Percentiles rank a stretch among this genome's conserved stretches.
These are phyloP conservation scores for Bjerkandera adusta DNA, from an alignment of 1,284 basidiomycete species.

Conservation along the genomic window DNA sequence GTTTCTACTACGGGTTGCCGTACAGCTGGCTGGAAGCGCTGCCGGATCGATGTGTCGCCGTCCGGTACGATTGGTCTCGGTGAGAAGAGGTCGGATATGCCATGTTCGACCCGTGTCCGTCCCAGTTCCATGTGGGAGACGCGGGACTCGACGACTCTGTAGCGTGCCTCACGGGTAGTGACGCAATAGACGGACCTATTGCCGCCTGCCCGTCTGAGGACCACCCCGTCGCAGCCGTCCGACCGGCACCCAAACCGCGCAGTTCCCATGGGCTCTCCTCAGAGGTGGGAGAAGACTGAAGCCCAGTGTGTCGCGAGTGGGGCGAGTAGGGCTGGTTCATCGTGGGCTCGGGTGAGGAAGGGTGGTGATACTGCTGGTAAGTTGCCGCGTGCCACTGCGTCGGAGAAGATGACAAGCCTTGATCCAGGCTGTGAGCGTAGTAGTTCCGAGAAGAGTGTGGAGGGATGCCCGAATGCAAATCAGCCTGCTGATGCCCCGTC, in stretches of 20 bases:
- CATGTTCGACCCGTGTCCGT: conserved; percentile 21
- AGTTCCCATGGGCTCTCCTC: conserved; percentile 13
- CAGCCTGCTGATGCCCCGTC: conserved; percentile 5
- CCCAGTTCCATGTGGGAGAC: conserved; percentile 27
- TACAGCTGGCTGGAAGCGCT: neutral
- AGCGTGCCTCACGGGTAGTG: conserved; percentile 23
- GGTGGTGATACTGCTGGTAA: conserved; percentile 6
- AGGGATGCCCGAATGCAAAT: conserved; percentile 7
- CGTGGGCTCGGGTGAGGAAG: conserved; percentile 6
- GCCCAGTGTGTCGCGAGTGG: conserved; percentile 9
- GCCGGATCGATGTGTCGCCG: conserved; percentile 4
- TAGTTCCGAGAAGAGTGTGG: conserved; percentile 11
- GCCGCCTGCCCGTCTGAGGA: conserved; percentile 4
- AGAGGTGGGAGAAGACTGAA: conserved; percentile 2
- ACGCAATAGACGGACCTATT: conserved; percentile 22
- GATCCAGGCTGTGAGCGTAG: conserved; percentile 7
- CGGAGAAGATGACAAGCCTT: conserved; percentile 1
- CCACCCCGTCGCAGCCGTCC: conserved; percentile 13
- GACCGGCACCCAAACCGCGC: conserved; percentile 7
- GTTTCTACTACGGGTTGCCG: neutral
- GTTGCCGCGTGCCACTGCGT: neutral
- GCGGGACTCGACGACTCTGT: conserved; percentile 23
- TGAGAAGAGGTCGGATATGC: conserved; percentile 9
- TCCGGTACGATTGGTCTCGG: conserved; percentile 7
- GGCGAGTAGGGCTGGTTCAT: conserved; percentile 9